phyloP scores from a whole-genome alignment of 1,139 yeast genomes.

The Scheffersomyces illinoinensis region DNA sequence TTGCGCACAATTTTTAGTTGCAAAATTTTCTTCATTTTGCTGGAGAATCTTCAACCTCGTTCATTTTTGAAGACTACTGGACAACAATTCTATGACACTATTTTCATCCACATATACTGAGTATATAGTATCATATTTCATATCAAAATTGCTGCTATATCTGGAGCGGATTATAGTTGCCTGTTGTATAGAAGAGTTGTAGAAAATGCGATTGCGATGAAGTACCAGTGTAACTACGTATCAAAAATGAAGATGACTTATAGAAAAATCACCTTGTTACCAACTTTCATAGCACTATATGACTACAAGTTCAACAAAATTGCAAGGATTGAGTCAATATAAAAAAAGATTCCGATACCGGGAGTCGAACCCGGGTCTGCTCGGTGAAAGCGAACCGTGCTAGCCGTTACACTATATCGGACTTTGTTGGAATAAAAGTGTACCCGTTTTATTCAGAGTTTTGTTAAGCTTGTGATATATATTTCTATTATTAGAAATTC shows the following conservation, averaged over 20 bases:
- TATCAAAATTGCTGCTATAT: too few relatives aligned
- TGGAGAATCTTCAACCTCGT: neutral
- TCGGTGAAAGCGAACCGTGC: constrained; percentile 84
- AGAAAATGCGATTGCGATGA: neutral
- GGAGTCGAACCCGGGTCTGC: constrained; percentile 35
- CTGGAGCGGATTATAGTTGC: neutral
- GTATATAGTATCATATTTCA: too few relatives aligned
- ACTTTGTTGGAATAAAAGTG: constrained; percentile 11
- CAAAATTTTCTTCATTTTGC: neutral
- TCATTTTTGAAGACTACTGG: neutral
- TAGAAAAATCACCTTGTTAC: too few relatives aligned
- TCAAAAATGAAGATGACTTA: too few relatives aligned
- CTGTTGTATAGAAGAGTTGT: too few relatives aligned
- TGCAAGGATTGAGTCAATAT: neutral
- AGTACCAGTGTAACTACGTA: too few relatives aligned
- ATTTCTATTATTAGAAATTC: too few relatives aligned
- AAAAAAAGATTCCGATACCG: constrained; percentile 12
- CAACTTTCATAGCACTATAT: too few relatives aligned
- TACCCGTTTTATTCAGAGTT: too few relatives aligned
- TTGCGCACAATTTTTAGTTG: neutral
- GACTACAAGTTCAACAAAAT: neutral
- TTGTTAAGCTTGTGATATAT: too few relatives aligned
- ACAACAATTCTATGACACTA: neutral
- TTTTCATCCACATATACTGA: neutral
- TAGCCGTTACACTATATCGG: constrained; percentile 84